Base-by-base conservation (phyloP, 2,329 filamentous ascomycete genomes). In the Pestalotiopsis sp. region DNA sequence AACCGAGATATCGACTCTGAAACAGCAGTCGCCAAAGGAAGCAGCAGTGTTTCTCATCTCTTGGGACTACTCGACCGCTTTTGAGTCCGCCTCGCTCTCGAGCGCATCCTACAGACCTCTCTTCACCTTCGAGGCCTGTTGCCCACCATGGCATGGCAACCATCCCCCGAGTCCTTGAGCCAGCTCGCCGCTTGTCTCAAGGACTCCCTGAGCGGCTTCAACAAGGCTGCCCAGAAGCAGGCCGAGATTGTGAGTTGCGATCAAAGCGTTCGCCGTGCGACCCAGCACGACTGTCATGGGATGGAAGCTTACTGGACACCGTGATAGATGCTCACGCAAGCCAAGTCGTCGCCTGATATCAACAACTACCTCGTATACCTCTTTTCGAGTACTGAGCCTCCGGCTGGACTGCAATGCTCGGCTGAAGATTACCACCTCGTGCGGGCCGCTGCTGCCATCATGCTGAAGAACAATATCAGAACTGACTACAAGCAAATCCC, bases 361-460 rank as follows among this genome's bases (percentile, higher is more conserved):
- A 95, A 97, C 85, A 98, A 98, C 83, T 99, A 99, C 81, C 90
- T 99, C 59, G 93, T 93, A 74, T 98, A 93, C 81, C 88, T 99
- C 71, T 93, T 97, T 81, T 93, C 93, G 70, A 94, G 88, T 75
- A 80, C 89, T 68, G 86, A 90, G 71, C 84, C 86, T 64, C 89
- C 92, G 61, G 81, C 84, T 68, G 90, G 85, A 71, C 83, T 93
- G 77, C 84, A 84, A 73, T 87, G 88, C 74, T 87, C 86, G 66
- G 76, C 84, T 73, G 77, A 86, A 72, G 85, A 93, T 78, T 91
- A 94, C 83, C 88, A 92, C 79, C 83, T 93, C 64, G 91, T 97
- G 70, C 92, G 96, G 72, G 93, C 93, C 70, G 93, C 95, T 12
- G 95, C 95, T 31, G 95, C 93, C 68, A 91, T 98, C 77, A 96